These are phyloP conservation scores for Yamadazyma endophytica DNA, from an alignment of 805 yeast species.

Conservation along the genomic window DNA sequence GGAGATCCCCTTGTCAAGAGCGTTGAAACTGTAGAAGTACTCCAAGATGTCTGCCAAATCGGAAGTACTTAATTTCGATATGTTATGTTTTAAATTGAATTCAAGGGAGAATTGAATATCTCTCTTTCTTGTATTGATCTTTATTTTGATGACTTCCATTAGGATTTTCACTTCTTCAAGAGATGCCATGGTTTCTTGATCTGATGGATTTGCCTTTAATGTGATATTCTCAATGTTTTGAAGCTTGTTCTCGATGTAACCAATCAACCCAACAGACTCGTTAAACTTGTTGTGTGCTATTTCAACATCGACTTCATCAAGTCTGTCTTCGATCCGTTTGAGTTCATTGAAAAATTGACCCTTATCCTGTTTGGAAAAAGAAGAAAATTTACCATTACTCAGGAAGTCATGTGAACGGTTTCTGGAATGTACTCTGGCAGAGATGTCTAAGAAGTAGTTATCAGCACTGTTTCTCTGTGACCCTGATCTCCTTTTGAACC, in stretches of 20 bases:
- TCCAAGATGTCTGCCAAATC: conserved; percentile 32
- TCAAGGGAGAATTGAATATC: conserved; percentile 32
- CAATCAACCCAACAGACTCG: conserved; percentile 40
- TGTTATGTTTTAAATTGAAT: conserved; percentile 35
- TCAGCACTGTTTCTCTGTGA: conserved; percentile 29
- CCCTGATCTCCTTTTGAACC: conserved; percentile 19
- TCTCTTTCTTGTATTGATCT: conserved; percentile 32
- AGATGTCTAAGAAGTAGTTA: conserved; percentile 51
- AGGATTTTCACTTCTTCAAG: conserved; percentile 23
- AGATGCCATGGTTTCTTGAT: conserved; percentile 10
- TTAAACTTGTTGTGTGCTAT: conserved; percentile 57
- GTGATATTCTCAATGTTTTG: conserved; percentile 23
- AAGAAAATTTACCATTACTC: conserved; percentile 10
- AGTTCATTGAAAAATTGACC: conserved; percentile 41
- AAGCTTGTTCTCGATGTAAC: conserved; percentile 32
- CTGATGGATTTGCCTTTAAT: conserved; percentile 5
- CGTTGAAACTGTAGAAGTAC: conserved; percentile 31
- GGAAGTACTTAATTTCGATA: conserved; percentile 23
- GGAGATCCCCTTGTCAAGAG: conserved; percentile 31
- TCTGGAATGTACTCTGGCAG: conserved; percentile 59
- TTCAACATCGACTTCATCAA: conserved; percentile 67
- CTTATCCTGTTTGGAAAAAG: conserved; percentile 15
- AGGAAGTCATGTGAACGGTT: conserved; percentile 47
- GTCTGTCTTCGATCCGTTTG: conserved; percentile 51
- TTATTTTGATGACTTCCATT: conserved; percentile 39